A percentile compares a stretch with the other conserved stretches of the same genome.
These are phyloP conservation scores for Hypoxylon crocopeplum DNA, from an alignment of 495 filamentous ascomycete species.

Conservation along the genomic window DNA sequence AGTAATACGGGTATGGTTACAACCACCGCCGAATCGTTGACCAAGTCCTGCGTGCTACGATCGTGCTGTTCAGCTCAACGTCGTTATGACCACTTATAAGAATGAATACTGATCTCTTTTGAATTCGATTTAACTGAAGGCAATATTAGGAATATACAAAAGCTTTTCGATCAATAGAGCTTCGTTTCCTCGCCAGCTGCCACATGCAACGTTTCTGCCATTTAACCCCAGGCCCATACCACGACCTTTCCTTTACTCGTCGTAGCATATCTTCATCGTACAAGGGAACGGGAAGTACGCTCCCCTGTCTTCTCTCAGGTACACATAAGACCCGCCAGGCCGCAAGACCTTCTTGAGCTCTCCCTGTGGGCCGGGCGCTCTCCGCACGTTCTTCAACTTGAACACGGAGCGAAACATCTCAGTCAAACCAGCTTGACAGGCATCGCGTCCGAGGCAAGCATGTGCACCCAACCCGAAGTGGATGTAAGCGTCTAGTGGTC, in stretches of 20 bases:
- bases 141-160: no score
- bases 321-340: slow-evolving; percentile 66
- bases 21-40: no score
- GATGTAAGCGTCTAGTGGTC: slow-evolving; percentile 72
- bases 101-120: no score
- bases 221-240: no score
- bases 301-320: slow-evolving; percentile 77
- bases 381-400: slow-evolving; percentile 67
- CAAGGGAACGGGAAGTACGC: slow-evolving; percentile 76
- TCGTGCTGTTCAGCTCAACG: no score
- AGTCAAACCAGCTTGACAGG: slow-evolving; percentile 66
- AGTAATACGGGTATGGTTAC: no score
- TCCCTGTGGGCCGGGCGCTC: slow-evolving; percentile 71
- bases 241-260: slow-evolving; percentile 37
- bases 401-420: slow-evolving; percentile 74
- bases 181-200: no score
- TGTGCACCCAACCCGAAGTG: slow-evolving; percentile 69
- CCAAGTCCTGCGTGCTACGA: no score
- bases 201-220: no score
- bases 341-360: slow-evolving; percentile 73
- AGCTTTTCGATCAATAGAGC: no score
- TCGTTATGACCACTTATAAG: no score
- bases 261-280: slow-evolving; percentile 65
- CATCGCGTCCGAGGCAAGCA: slow-evolving; percentile 66
- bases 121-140: no score